Conservation (phyloP, 768 basidiomycete genomes). For the Termitomyces sp. region DNA sequence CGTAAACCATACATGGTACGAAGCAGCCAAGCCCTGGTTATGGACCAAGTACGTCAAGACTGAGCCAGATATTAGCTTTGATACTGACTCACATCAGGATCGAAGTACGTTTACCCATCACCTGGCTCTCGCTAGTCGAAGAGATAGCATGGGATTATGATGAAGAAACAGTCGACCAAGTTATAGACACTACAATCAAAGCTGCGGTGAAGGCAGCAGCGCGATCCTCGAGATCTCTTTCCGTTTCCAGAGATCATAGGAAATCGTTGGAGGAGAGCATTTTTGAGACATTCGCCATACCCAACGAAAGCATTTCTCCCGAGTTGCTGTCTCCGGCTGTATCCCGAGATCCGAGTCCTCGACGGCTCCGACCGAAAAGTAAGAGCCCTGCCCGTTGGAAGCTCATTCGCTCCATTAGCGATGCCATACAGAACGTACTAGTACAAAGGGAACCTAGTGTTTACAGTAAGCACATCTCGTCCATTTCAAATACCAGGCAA, state of each 20-base stretch:
- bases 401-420: conserved; percentile 72
- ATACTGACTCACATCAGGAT: conserved; percentile 32
- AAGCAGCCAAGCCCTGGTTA: conserved; percentile 85
- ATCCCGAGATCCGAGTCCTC: conserved; percentile 81
- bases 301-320: conserved; percentile 67
- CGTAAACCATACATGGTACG: conserved; percentile 75
- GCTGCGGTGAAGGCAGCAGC: conserved; percentile 64
- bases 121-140: conserved; percentile 80
- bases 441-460: conserved; percentile 62
- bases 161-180: conserved; percentile 58
- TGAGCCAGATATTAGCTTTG: conserved; percentile 1
- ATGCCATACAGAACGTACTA: conserved; percentile 72
- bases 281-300: conserved; percentile 53
- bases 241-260: conserved; percentile 33
- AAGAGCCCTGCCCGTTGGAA: conserved; percentile 84
- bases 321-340: conserved; percentile 78
- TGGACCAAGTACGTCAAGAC: conserved; percentile 59
- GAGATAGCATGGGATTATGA: conserved; percentile 74
- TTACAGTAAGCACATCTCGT: conserved; percentile 47
- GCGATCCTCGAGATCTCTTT: conserved; percentile 37
- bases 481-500: not conserved
- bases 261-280: conserved; percentile 59
- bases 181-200: conserved; percentile 66
- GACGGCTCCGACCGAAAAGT: conserved; percentile 71
- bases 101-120: conserved; percentile 80